These are phyloP conservation scores for Apophysomyces ossiformis DNA, from an alignment of 371 early-diverging fungal species.

Conservation along the genomic window DNA sequence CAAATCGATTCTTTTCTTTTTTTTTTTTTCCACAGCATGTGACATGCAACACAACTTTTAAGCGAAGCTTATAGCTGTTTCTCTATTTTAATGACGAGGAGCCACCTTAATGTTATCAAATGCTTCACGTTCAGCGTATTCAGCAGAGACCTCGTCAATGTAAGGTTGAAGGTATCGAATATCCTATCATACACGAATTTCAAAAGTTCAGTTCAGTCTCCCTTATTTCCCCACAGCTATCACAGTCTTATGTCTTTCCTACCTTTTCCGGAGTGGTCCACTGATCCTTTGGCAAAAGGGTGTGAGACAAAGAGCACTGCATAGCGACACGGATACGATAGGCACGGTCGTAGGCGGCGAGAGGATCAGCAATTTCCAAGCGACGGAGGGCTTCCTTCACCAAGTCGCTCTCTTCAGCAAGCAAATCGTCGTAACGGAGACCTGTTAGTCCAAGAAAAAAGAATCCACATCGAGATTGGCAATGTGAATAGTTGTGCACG, in stretches of 20 bases:
- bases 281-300: conserved; percentile 69
- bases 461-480: not conserved
- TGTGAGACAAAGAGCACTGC: conserved; percentile 77
- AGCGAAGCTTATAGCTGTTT: not conserved
- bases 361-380: conserved; percentile 65
- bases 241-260: conserved; percentile 16
- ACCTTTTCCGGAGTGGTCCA: conserved; percentile 84
- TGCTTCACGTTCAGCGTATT: conserved; percentile 80
- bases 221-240: too few relatives aligned
- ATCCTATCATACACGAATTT: conserved; percentile 50
- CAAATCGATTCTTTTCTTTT: conserved; percentile 9
- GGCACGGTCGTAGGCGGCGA: conserved; percentile 76
- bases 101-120: conserved; percentile 67
- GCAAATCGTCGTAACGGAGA: conserved; percentile 89
- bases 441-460: conserved; percentile 54
- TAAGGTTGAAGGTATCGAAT: conserved; percentile 84
- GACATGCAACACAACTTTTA: conserved; percentile 10
- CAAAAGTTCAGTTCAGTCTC: not conserved
- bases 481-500: conserved; percentile 32
- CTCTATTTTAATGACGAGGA: conserved; percentile 34
- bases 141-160: conserved; percentile 84
- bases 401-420: conserved; percentile 84
- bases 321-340: conserved; percentile 87
- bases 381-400: conserved; percentile 90
- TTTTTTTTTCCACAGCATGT: conserved; percentile 2